These are phyloP conservation scores for Arthrobotrys entomopaga DNA, from an alignment of 2,329 filamentous ascomycete species.

Conservation along the genomic window DNA sequence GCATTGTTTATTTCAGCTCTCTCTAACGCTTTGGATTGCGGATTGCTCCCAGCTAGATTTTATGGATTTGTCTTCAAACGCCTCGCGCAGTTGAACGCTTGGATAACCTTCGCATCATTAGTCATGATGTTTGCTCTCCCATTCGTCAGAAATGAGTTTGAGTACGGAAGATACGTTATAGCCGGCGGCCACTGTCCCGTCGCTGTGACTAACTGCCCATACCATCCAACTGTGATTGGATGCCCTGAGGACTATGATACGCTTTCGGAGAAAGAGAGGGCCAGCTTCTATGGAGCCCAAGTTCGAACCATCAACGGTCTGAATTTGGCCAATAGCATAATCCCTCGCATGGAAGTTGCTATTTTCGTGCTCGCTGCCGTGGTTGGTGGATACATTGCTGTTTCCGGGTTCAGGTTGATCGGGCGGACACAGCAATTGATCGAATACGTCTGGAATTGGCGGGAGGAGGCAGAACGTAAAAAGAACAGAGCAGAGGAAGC, in stretches of 20 bases:
- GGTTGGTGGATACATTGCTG: conserved; percentile 33
- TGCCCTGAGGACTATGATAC: conserved; percentile 17
- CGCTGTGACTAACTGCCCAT: conserved; percentile 19
- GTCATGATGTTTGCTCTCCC: conserved; percentile 43
- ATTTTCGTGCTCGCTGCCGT: conserved; percentile 29
- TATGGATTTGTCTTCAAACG: conserved; percentile 32
- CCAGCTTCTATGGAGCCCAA: conserved; percentile 24
- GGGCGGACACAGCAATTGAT: conserved; percentile 13
- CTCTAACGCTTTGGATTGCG: conserved; percentile 45
- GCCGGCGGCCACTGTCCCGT: conserved; percentile 38
- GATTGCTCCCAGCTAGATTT: conserved; percentile 22
- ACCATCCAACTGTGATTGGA: conserved; percentile 22
- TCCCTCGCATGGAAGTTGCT: conserved; percentile 24
- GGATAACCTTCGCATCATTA: conserved; percentile 27
- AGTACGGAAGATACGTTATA: conserved; percentile 23
- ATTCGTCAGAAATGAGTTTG: conserved; percentile 16
- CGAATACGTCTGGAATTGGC: conserved; percentile 38
- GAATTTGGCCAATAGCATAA: conserved; percentile 19
- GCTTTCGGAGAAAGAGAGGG: conserved; percentile 6
- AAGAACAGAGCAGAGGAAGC: conserved; percentile 34
- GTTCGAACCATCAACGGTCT: conserved; percentile 16
- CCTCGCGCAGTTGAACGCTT: conserved; percentile 35
- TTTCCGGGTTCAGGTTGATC: conserved; percentile 44
- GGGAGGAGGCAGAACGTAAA: conserved; percentile 38
- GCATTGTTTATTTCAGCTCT: conserved; percentile 42